These are phyloP conservation scores for Bacidia gigantensis DNA, from an alignment of 495 filamentous ascomycete species.

Conservation along the genomic window DNA sequence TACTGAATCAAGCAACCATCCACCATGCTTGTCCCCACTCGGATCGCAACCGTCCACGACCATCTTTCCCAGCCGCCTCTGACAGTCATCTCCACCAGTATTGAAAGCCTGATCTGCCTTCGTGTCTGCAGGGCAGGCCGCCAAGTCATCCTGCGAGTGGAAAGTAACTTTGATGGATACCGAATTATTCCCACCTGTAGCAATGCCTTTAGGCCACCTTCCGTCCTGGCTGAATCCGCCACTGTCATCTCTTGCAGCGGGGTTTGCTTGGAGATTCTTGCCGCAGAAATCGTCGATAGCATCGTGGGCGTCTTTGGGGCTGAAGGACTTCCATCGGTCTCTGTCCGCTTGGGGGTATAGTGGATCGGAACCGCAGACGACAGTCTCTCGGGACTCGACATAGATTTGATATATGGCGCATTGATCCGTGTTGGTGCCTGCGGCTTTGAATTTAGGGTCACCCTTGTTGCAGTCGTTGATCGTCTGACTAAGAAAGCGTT, in stretches of 20 bases:
- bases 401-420: neutral
- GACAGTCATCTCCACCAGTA: neutral
- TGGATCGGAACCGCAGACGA: neutral
- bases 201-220: neutral
- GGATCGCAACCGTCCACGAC: neutral
- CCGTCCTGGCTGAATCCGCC: neutral
- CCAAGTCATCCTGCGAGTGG: neutral
- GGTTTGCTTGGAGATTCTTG: neutral
- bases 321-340: neutral
- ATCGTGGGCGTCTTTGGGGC: neutral
- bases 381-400: neutral
- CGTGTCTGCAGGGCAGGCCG: neutral
- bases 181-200: neutral
- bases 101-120: neutral
- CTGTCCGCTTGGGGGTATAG: neutral
- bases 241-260: neutral
- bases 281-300: neutral
- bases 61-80: neutral
- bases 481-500: neutral
- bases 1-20: neutral
- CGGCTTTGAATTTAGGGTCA: neutral
- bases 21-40: neutral
- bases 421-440: neutral
- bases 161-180: neutral
- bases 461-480: neutral